Evolutionary conservation across 1,284 basidiomycete species (phyloP).

Genomic region (Ceratobasidium papillatum): DNA sequence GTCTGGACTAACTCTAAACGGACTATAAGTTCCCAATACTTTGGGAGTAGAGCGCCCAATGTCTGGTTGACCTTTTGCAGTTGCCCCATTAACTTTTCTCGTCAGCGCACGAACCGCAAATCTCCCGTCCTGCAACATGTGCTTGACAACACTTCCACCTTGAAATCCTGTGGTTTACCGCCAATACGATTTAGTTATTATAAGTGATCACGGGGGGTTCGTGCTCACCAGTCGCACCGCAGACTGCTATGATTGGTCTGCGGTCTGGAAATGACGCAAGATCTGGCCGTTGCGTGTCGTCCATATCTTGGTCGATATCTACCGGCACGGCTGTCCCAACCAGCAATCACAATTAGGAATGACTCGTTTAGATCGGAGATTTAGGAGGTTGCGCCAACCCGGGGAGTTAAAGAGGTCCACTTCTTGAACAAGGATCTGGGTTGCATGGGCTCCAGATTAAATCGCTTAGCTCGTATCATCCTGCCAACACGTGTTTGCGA

Average conservation of each 20-base stretch:
- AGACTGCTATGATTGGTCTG: conserved; percentile 26
- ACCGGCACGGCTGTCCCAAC: background rate
- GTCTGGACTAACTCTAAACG: background rate
- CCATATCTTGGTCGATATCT: background rate
- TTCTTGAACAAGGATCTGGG: background rate
- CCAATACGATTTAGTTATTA: background rate
- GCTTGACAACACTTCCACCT: conserved; percentile 17
- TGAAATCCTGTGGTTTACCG: background rate
- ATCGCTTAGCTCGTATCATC: no score
- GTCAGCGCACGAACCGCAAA: conserved; percentile 20
- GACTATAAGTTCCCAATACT: background rate
- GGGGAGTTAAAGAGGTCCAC: background rate
- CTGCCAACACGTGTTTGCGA: no score
- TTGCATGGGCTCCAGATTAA: no score
- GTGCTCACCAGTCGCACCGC: conserved; percentile 13
- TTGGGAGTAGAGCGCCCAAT: background rate
- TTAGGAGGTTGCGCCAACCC: background rate
- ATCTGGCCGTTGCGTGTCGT: background rate
- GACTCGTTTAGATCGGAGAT: no score
- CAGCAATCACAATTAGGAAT: background rate
- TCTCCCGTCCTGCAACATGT: conserved; percentile 17
- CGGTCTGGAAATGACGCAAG: background rate
- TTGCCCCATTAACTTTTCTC: background rate
- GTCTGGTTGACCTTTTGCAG: background rate
- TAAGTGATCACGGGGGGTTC: background rate